Percentiles rank a stretch among this genome's conserved stretches.
phyloP scores from a whole-genome alignment of 2,329 filamentous ascomycete genomes.

The Diaporthe batatas region DNA sequence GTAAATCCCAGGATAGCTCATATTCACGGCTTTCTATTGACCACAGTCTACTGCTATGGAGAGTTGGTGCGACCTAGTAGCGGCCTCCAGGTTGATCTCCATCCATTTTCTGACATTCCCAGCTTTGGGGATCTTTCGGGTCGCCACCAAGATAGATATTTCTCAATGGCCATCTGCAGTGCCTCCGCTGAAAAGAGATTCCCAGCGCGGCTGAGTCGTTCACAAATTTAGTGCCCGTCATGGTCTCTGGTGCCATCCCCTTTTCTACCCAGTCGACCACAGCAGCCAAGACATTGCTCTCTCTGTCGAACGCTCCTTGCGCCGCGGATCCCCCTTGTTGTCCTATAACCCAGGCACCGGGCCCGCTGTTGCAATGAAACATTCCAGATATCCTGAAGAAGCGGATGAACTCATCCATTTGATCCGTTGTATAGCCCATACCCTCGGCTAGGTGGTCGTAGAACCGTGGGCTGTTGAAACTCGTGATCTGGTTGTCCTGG shows the following conservation, averaged over 20 bases:
- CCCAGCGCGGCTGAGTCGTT: slow-evolving; percentile 39
- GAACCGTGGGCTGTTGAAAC: slow-evolving; percentile 60
- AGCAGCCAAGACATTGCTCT: slow-evolving; percentile 59
- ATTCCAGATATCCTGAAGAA: slow-evolving; percentile 67
- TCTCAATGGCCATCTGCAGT: slow-evolving; percentile 43
- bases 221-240: slow-evolving; percentile 41
- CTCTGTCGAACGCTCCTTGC: slow-evolving; percentile 49
- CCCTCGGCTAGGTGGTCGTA: slow-evolving; percentile 60
- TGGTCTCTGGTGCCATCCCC: slow-evolving; percentile 56
- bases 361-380: slow-evolving; percentile 62
- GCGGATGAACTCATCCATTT: slow-evolving; percentile 61
- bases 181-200: slow-evolving; percentile 41
- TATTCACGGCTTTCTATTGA: too few species aligned
- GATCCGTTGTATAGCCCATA: slow-evolving; percentile 51
- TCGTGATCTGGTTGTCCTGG: slow-evolving; percentile 59
- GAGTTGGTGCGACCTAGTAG: not conserved
- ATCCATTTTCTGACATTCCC: slow-evolving; percentile 35
- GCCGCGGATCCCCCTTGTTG: slow-evolving; percentile 44
- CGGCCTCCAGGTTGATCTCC: too few species aligned
- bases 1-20: too few species aligned
- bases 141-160: slow-evolving; percentile 42
- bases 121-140: slow-evolving; percentile 42
- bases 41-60: not conserved
- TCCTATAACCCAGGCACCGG: slow-evolving; percentile 53
- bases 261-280: slow-evolving; percentile 63